Evolutionary conservation across 352 stramenopile genomes (phyloP).

Genomic region (Phytophthora tubulina): DNA sequence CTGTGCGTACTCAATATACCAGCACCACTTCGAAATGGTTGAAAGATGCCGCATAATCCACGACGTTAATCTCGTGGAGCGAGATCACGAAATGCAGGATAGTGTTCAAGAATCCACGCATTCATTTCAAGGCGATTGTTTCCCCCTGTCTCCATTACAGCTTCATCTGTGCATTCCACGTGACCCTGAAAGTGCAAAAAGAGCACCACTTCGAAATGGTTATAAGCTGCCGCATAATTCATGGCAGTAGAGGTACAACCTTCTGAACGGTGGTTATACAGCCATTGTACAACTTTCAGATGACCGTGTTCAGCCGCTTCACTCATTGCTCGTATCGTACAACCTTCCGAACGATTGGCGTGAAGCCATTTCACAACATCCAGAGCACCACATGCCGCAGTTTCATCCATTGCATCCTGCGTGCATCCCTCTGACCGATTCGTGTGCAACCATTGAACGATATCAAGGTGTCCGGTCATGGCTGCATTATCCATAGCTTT

Average conservation of each 20-base stretch:
- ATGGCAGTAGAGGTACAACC: neutral
- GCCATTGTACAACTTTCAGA: slow-evolving; percentile 4
- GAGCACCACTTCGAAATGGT: slow-evolving; percentile 7
- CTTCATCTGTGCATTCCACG: neutral
- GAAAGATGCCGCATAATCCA: no score
- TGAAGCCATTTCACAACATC: slow-evolving; percentile 14
- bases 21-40: no score
- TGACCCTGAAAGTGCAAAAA: slow-evolving; percentile 7
- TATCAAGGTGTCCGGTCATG: neutral
- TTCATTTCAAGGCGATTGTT: neutral
- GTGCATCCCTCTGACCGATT: neutral
- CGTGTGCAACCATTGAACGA: slow-evolving; percentile 9
- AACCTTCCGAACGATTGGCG: neutral
- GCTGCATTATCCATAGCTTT: slow-evolving; percentile 1
- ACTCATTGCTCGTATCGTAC: neutral
- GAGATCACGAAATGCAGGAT: neutral
- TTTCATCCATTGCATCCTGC: slow-evolving; percentile 5
- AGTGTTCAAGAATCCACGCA: slow-evolving; percentile 4
- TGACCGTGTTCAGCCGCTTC: neutral
- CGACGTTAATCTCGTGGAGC: no score
- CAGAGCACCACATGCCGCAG: neutral
- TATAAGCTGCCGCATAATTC: neutral
- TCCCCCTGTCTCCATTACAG: neutral
- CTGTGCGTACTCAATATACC: no score
- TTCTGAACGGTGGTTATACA: neutral